phyloP scores from a whole-genome alignment of 352 stramenopile species.

The Bremia lactucae region DNA sequence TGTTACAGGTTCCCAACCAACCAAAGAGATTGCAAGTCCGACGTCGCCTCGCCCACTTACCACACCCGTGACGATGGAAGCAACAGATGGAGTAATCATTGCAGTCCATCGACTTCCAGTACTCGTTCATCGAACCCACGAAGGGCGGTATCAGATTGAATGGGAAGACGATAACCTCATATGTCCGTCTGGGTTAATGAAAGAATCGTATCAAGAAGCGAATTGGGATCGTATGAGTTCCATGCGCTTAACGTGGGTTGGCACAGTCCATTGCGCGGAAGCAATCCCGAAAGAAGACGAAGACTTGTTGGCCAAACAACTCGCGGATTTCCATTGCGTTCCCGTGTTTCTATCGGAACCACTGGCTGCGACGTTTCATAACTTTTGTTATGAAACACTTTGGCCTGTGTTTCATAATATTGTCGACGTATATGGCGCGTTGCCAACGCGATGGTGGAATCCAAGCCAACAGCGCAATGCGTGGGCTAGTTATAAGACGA shows the following conservation, averaged over 20 bases:
- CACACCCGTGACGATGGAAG: constrained; percentile 83
- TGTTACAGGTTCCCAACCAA: no score
- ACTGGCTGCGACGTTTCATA: constrained; percentile 83
- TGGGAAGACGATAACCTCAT: constrained; percentile 85
- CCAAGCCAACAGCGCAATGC: constrained; percentile 72
- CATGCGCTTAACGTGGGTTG: constrained; percentile 81
- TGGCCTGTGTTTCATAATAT: constrained; percentile 98
- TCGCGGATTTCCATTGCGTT: constrained; percentile 91
- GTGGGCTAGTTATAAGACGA: constrained; percentile 92
- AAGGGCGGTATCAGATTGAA: constrained; percentile 73
- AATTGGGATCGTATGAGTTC: constrained; percentile 64
- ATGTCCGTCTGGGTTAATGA: constrained; percentile 69
- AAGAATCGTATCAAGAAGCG: constrained; percentile 46
- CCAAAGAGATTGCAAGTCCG: constrained; percentile 29
- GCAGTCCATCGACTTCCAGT: constrained; percentile 95
- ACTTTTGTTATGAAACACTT: constrained; percentile 95
- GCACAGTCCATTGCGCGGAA: constrained; percentile 68
- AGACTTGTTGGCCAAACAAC: constrained; percentile 54
- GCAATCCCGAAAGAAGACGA: constrained; percentile 76
- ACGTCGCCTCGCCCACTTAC: constrained; percentile 21
- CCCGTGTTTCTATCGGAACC: constrained; percentile 91
- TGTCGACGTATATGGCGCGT: constrained; percentile 90
- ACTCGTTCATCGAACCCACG: constrained; percentile 64
- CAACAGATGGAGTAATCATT: constrained; percentile 92
- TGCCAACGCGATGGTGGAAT: constrained; percentile 81